Percentiles rank a stretch among this genome's conserved stretches.
These are phyloP conservation scores for Penicillium hesseltinei DNA, from an alignment of 2,329 filamentous ascomycete genomes.

Conservation along the genomic window DNA sequence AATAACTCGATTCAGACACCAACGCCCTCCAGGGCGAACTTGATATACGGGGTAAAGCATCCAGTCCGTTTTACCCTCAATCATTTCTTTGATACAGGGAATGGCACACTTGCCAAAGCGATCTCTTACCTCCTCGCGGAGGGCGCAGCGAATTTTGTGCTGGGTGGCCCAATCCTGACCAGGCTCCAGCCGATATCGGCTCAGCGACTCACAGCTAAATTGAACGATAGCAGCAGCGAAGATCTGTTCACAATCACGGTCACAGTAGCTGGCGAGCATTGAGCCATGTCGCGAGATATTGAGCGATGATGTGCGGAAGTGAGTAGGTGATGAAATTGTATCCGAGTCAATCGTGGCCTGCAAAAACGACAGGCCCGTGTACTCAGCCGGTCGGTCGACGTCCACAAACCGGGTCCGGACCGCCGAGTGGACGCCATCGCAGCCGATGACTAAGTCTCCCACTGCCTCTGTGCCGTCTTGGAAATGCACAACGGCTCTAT, in stretches of 20 bases:
- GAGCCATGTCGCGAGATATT: constrained; percentile 42
- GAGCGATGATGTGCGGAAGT: constrained; percentile 42
- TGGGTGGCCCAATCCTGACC: constrained; percentile 37
- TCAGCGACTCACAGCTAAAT: constrained; percentile 31
- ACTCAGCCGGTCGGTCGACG: constrained; percentile 35
- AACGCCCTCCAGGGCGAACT: constrained; percentile 38
- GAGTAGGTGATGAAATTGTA: constrained; percentile 27
- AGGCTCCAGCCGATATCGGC: constrained; percentile 24
- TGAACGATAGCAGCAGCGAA: constrained; percentile 44
- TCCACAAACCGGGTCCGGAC: constrained; percentile 40
- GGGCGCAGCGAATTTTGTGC: constrained; percentile 33
- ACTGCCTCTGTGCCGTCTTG: constrained; percentile 35
- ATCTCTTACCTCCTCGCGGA: constrained; percentile 36
- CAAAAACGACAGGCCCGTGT: constrained; percentile 44
- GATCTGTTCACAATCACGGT: constrained; percentile 36
- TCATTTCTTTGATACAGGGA: constrained; percentile 39
- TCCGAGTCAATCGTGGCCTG: constrained; percentile 34
- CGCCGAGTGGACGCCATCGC: constrained; percentile 44
- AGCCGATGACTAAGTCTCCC: constrained; percentile 41
- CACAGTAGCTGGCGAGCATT: constrained; percentile 42
- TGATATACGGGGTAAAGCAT: constrained; percentile 48
- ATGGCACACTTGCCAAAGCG: constrained; percentile 39
- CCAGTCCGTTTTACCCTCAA: constrained; percentile 38
- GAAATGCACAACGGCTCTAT: constrained; percentile 38
- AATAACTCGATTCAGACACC: constrained; percentile 42